Evolutionary conservation across 441 rosid species (phyloP), one percentile per base, ranked within the genome.

Genomic region (Euphorbia celastroides): DNA sequence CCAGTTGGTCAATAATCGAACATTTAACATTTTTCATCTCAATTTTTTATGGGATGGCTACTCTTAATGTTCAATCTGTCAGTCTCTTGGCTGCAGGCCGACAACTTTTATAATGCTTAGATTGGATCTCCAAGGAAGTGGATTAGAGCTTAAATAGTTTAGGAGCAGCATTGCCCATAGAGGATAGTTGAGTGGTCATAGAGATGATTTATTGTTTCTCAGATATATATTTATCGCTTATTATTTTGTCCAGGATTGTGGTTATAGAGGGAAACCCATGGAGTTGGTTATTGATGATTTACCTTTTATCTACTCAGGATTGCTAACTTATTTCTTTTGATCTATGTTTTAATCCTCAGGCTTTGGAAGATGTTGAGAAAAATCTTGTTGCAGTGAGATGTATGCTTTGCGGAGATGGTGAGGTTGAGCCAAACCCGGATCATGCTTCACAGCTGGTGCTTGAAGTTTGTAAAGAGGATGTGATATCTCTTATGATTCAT

Each of bases 321-420:
- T n/a, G n/a, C n/a, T n/a, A n/a, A n/a, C n/a, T 56, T 32, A 26
- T 19, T 50, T 46, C 30, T 28, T n/a, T 25, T 60, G 9, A 36
- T 9, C 26, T 52, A 13, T 13, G 30, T 25, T 5, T 62, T 68
- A 28, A 17, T 36, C 17, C 27, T 42, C 66, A 89, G 99, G 97
- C 97, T 62, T 56, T 83, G 77, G 99, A 93, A 75, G 99, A 91
- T 82, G 84, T 91, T 71, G 96, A 91, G 79, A 93, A 91, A 91
- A 91, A 93, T 75, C 80, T 89, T 67, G 79, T 77, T 42, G 79
- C 82, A 55, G 68, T 88, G 81, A 86, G 87, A 77, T 80, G 81
- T 72, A 84, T 93, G 89, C 83, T 93, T 38, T 76, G 87, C 46
- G 99, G 99, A 66, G 99, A 93, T 74, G 88, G 84, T 41, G 99